Evolutionary conservation across 2,329 filamentous ascomycete genomes (phyloP), one percentile per base, ranked within the genome.

Genomic region (Colletotrichum sp.): DNA sequence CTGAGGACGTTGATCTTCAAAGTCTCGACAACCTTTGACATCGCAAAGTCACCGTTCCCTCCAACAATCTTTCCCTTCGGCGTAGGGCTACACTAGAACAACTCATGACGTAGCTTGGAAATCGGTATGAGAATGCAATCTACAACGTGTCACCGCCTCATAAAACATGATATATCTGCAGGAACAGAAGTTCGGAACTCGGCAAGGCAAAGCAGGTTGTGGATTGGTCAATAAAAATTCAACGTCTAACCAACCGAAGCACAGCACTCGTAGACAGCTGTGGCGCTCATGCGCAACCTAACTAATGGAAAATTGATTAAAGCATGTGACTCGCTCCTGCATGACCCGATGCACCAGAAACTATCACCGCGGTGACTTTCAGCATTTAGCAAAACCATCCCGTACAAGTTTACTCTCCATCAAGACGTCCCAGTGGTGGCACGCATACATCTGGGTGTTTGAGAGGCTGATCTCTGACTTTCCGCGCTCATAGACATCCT

Each of bases 1-100:
- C 0, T 8, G n/a, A 52, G 43, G 10, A 13, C 43, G 2, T 13
- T 2, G 1, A 48, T 21, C 10, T 21, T 52, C n/a, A 21, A 0
- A 0, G 10, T 2, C n/a, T 52, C 13, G 43, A 21, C 10, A 13
- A 21, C 2, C n/a, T 21, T 52, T 21, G 0, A 7, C 3, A 3
- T 52, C 6, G n/a, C 10, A 21, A 52, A 12, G 9, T 10, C 9
- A 5, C 9, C 18, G 38, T 18, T n/a, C 2, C 5, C 2, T 1
- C 5, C 16, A 10, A n/a, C n/a, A 21, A 13, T 2, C 10, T 21
- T 52, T 2, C 1, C 10, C 1, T 21, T 52, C 10, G 2, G 1
- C 4, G 10, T 13, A 18, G n/a, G n/a, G n/a, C 16, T 10, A 21
- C 8, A 21, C 43, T 12, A 48, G 6, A 48, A 1, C 4, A 48